A percentile compares a stretch with the other conserved stretches of the same genome.
Evolutionary conservation across 2,329 filamentous ascomycete genomes (phyloP).

Genomic region (Colletotrichum sp.): DNA sequence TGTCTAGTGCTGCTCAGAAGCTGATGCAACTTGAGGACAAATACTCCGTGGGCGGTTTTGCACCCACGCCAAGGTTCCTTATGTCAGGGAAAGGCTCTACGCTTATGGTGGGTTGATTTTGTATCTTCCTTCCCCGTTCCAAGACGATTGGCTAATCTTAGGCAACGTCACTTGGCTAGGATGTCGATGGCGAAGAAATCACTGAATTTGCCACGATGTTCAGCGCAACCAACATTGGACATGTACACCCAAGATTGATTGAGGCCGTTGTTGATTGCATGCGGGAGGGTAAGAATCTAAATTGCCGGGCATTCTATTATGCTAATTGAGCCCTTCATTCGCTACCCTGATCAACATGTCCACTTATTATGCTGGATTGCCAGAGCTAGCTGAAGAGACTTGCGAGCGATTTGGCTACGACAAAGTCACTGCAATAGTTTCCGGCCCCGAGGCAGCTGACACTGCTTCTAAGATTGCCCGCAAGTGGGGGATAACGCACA

Average conservation of each 20-base stretch:
- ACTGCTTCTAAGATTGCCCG: neutral
- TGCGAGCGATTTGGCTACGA: neutral
- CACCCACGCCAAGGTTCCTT: no score
- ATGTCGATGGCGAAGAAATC: neutral
- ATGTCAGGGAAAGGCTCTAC: no score
- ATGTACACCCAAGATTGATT: neutral
- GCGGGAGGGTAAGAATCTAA: neutral
- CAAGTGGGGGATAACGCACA: neutral
- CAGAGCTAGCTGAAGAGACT: neutral
- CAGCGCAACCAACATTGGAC: neutral
- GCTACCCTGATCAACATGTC: neutral
- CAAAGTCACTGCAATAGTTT: neutral
- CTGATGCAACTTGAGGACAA: no score
- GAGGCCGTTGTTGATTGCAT: no score
- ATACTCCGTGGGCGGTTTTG: no score
- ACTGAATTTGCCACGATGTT: neutral
- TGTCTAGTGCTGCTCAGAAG: no score
- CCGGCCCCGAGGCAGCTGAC: neutral
- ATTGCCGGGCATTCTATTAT: no score
- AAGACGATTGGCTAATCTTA: no score
- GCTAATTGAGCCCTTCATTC: no score
- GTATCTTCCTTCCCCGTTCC: no score
- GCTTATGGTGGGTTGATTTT: no score
- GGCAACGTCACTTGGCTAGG: neutral
- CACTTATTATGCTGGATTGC: neutral